Percentiles rank a stretch among this genome's conserved stretches.
Evolutionary conservation across 2,329 filamentous ascomycete genomes (phyloP).

Genomic region (Calonectria montana): DNA sequence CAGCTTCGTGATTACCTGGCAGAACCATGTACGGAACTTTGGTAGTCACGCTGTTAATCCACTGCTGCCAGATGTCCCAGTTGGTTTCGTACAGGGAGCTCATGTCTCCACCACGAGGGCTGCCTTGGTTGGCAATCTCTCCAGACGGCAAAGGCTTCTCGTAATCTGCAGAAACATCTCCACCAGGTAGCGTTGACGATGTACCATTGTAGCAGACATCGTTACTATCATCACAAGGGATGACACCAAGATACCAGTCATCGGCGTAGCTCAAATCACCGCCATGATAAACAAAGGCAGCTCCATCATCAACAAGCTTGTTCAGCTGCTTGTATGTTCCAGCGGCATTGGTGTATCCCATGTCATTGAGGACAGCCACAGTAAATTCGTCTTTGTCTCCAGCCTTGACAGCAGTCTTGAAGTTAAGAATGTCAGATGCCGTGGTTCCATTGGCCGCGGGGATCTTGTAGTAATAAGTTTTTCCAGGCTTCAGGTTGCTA

Average conservation of each 20-base stretch:
- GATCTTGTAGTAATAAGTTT: neutral
- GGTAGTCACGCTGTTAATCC: constrained; percentile 54
- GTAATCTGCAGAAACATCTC: constrained; percentile 49
- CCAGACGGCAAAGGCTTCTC: constrained; percentile 56
- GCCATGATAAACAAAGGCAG: neutral
- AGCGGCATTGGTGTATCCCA: neutral
- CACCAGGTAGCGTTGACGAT: neutral
- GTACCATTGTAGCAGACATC: neutral
- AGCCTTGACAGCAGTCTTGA: neutral
- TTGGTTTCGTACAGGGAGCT: constrained; percentile 61
- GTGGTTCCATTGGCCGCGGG: neutral
- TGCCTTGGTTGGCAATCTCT: constrained; percentile 58
- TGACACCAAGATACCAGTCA: neutral
- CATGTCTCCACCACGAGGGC: constrained; percentile 60
- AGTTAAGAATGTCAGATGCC: neutral
- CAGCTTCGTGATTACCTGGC: constrained; percentile 62
- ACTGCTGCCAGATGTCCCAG: constrained; percentile 64
- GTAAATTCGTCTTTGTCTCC: neutral
- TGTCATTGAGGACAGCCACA: neutral
- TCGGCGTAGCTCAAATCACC: neutral
- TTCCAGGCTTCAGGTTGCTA: neutral
- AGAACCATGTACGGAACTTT: constrained; percentile 63
- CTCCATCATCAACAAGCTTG: neutral
- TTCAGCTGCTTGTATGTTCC: neutral
- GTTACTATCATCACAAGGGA: neutral